A percentile compares a stretch with the other conserved stretches of the same genome.
These are phyloP conservation scores for Chlamydomonas sp. DNA, from an alignment of 139 green algal species.

Conservation along the genomic window DNA sequence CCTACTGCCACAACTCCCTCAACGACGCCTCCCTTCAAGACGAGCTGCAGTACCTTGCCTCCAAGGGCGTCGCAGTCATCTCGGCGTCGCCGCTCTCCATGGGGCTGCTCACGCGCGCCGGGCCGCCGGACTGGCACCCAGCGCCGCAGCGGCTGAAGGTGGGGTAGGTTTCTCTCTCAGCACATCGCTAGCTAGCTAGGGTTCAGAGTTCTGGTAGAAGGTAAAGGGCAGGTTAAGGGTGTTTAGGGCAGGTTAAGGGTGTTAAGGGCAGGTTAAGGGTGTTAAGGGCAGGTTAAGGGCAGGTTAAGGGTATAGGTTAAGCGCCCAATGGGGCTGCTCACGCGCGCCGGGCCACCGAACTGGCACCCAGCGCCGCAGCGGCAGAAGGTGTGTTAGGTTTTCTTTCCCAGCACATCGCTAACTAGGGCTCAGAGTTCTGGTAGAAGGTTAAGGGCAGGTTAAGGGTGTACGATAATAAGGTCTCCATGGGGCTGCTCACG, in stretches of 20 bases:
- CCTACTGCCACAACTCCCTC: slow-evolving; percentile 89
- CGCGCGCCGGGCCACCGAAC: slow-evolving; percentile 58
- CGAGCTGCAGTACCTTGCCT: slow-evolving; percentile 53
- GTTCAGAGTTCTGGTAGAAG: no score
- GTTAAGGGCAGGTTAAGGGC: not conserved
- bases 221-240: no score
- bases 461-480: no score
- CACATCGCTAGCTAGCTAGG: no score
- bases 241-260: no score
- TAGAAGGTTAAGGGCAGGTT: no score
- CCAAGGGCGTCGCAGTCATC: slow-evolving; percentile 75
- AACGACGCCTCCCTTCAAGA: slow-evolving; percentile 64
- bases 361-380: slow-evolving; percentile 85
- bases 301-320: not conserved
- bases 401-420: no score
- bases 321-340: slow-evolving; percentile 90
- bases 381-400: no score
- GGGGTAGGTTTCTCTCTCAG: no score
- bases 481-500: slow-evolving; percentile 92
- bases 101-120: slow-evolving; percentile 78
- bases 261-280: not conserved
- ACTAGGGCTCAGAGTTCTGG: no score
- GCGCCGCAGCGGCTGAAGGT: slow-evolving; percentile 65
- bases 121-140: slow-evolving; percentile 85
- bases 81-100: slow-evolving; percentile 80